Evolutionary conservation across 2,329 filamentous ascomycete species (phyloP), one percentile per base, ranked within the genome.

Genomic region (Arachnomyces sp.): DNA sequence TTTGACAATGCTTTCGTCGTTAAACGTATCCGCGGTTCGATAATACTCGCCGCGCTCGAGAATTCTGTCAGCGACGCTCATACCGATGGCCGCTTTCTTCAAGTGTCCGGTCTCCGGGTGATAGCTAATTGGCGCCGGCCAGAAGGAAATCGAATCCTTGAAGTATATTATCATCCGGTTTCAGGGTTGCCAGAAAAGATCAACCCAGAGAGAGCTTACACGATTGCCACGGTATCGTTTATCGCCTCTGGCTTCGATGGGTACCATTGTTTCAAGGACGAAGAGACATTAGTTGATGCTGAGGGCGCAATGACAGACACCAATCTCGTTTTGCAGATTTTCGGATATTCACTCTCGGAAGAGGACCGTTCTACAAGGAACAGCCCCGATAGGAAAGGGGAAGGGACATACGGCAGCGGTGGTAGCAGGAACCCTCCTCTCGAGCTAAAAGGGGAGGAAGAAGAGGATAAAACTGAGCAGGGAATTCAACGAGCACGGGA

Each of bases 11-110:
- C 49, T 4, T 39, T 55, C 13, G 29, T 55, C 8, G 49, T 55
- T 6, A 54, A 51, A 13, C 38, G 42, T 8, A 38, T 54, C 15
- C 39, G 16, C n/a, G 46, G 52, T 8, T 14, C 14, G 11, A 35
- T 43, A 4, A 36, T 55, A 7, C 25, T 30, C 12, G 31, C 39
- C 8, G 50, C 52, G 0, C 38, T 55, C 3, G 50, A 53, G 29
- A 55, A 53, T 34, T 52, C 52, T 4, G 35, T 55, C n/a, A 48
- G 46, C 4, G 52, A 55, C 32, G 50, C 46, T 16, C 52, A 55
- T 34, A 50, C 47, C 2, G 52, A 55, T 29, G 52, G 52, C 5
- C 45, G 52, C 15, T 55, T 55, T 35, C 39, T 55, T 8, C 52
- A 55, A 32, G 30, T 51, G 15, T 47, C 52, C 3, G 50, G 52